Evolutionary conservation across 2,329 filamentous ascomycete species (phyloP).

Genomic region (Rhynchosporium secalis): DNA sequence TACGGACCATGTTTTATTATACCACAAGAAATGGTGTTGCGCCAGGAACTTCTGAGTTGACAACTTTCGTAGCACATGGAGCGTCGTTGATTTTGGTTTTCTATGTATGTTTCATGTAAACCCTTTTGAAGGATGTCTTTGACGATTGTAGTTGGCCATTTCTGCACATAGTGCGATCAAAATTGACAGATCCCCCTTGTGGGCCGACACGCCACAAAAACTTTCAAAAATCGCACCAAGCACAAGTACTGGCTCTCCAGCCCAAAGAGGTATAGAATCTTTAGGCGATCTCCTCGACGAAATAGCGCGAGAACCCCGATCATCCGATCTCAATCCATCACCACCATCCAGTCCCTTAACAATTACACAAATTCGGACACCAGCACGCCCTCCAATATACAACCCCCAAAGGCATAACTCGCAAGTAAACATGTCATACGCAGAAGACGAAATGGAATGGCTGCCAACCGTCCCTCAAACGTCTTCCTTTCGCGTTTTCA

Average conservation of each 20-base stretch:
- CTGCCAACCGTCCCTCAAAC: conserved; percentile 53
- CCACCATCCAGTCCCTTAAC: neutral
- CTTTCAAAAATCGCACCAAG: conserved; percentile 29
- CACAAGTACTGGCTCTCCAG: conserved; percentile 17
- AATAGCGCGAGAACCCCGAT: conserved; percentile 41
- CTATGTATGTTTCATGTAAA: conserved; percentile 48
- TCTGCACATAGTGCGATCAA: conserved; percentile 28
- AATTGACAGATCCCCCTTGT: conserved; percentile 50
- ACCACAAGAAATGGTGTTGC: conserved; percentile 30
- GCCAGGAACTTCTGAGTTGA: conserved; percentile 23
- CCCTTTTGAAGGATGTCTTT: conserved; percentile 9
- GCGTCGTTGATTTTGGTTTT: conserved; percentile 53
- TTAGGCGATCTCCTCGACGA: conserved; percentile 52
- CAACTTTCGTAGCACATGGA: conserved; percentile 48
- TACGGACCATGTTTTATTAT: conserved; percentile 52
- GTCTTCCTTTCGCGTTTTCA: conserved; percentile 57
- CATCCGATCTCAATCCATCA: conserved; percentile 17
- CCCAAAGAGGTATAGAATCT: conserved; percentile 42
- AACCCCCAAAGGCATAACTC: neutral
- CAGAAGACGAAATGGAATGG: conserved; percentile 64
- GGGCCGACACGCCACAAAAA: conserved; percentile 40
- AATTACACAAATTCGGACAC: neutral
- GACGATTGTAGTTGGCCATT: conserved; percentile 28
- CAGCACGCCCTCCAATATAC: neutral
- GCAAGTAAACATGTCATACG: conserved; percentile 3